These are phyloP conservation scores for Cerrena zonata DNA, from an alignment of 1,284 basidiomycete genomes.

Conservation along the genomic window DNA sequence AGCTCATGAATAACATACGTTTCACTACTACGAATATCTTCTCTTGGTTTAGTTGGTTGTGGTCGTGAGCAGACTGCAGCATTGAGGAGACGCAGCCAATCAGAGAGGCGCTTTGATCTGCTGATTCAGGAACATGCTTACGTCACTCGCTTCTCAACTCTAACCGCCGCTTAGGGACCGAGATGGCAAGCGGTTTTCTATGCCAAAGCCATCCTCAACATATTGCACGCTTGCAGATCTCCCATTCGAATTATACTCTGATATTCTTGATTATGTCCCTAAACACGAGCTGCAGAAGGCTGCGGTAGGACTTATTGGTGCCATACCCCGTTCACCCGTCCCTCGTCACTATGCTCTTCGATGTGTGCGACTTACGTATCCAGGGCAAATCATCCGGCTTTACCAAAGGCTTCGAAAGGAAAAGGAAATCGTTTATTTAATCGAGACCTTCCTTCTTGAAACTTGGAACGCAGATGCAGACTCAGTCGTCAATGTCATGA, in stretches of 20 bases:
- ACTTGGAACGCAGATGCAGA: slow-evolving; percentile 61
- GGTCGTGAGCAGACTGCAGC: not conserved
- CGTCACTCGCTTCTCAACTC: too few species aligned
- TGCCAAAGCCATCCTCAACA: not conserved
- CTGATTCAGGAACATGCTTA: not conserved
- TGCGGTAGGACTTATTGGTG: slow-evolving; percentile 47
- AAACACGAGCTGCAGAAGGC: slow-evolving; percentile 35
- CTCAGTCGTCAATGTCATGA: slow-evolving; percentile 51
- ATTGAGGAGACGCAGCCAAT: not conserved
- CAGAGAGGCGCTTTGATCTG: slow-evolving; percentile 3
- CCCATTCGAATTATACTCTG: slow-evolving; percentile 56
- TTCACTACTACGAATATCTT: not conserved
- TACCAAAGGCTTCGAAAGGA: slow-evolving; percentile 42
- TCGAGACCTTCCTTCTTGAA: slow-evolving; percentile 46
- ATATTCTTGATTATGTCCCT: slow-evolving; percentile 44
- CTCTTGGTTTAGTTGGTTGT: too few species aligned
- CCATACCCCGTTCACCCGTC: slow-evolving; percentile 49
- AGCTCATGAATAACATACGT: not conserved
- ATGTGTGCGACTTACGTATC: slow-evolving; percentile 38
- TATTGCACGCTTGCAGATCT: slow-evolving; percentile 23
- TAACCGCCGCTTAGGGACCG: too few species aligned
- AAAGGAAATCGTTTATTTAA: slow-evolving; percentile 29
- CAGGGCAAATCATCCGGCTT: slow-evolving; percentile 42
- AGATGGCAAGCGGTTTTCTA: not conserved
- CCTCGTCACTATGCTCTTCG: slow-evolving; percentile 48